Evolutionary conservation across 2,329 filamentous ascomycete species (phyloP).

Genomic region (Fusarium marasasianum): DNA sequence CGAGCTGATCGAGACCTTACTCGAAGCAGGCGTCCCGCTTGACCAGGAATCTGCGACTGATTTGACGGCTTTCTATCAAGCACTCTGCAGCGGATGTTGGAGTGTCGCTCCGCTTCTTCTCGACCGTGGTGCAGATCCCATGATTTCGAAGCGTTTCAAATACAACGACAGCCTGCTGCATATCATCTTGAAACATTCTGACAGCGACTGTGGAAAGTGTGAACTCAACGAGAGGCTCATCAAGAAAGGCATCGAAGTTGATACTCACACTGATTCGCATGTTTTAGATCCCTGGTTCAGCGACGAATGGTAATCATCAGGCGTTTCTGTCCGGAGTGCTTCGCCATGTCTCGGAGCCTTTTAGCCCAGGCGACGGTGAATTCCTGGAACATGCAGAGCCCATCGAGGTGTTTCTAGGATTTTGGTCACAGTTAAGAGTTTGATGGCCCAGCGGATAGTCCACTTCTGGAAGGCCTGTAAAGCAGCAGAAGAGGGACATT

Average conservation of each 20-base stretch:
- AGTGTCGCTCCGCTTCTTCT: background rate
- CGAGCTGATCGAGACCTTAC: background rate
- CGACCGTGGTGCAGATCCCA: constrained; percentile 2
- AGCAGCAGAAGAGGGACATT: background rate
- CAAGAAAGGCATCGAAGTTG: background rate
- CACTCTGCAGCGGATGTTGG: background rate
- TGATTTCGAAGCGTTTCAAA: background rate
- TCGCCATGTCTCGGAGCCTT: background rate
- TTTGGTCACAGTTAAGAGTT: background rate
- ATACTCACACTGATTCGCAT: background rate
- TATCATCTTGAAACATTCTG: background rate
- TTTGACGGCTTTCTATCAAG: constrained; percentile 1
- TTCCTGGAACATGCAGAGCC: background rate
- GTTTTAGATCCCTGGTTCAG: background rate
- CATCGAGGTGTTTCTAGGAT: background rate
- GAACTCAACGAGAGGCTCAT: constrained; percentile 1
- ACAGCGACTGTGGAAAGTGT: background rate
- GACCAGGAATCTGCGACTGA: background rate
- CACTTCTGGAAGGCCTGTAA: constrained; percentile 6
- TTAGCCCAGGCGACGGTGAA: background rate
- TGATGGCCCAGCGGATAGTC: background rate
- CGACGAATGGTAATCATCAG: background rate
- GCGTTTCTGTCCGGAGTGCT: constrained; percentile 15
- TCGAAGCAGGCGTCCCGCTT: background rate
- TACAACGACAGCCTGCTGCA: constrained; percentile 12